A percentile compares a stretch with the other conserved stretches of the same genome.
Evolutionary conservation across 495 filamentous ascomycete genomes (phyloP).

Genomic region (Rhizodiscina lignyota): DNA sequence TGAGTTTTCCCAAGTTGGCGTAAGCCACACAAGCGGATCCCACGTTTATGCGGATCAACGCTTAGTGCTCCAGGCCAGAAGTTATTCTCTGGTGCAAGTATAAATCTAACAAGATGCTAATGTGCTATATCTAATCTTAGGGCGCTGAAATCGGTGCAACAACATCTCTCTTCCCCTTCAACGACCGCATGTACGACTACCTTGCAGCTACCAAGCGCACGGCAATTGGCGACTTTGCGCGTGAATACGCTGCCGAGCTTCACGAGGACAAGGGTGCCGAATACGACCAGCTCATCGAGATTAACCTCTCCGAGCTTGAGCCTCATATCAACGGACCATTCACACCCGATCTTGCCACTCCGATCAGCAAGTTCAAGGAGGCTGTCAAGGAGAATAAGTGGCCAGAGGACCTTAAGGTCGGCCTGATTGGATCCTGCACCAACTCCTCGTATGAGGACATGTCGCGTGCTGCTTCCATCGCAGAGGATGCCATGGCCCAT

Average conservation of each 20-base stretch:
- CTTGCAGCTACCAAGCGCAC: conserved; percentile 80
- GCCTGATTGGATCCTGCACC: conserved; percentile 94
- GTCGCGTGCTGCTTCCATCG: conserved; percentile 88
- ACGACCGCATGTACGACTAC: conserved; percentile 95
- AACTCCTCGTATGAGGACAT: conserved; percentile 99
- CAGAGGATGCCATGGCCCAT: conserved; percentile 82
- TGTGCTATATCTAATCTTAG: conserved; percentile 1
- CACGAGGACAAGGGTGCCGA: conserved; percentile 82
- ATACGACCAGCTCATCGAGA: conserved; percentile 92
- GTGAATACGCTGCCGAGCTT: conserved; percentile 71
- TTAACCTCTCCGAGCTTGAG: conserved; percentile 89
- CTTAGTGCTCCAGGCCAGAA: too few species aligned
- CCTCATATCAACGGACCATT: conserved; percentile 98
- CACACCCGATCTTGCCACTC: conserved; percentile 97
- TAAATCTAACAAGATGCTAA: too few species aligned
- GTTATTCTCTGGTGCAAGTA: too few species aligned
- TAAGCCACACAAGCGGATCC: too few species aligned
- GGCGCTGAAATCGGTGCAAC: conserved; percentile 88
- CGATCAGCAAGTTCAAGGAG: conserved; percentile 92
- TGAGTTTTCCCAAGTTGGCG: too few species aligned
- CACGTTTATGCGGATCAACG: too few species aligned
- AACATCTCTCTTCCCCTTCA: conserved; percentile 97
- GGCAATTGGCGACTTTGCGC: conserved; percentile 79
- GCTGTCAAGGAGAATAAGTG: conserved; percentile 88
- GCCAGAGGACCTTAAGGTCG: conserved; percentile 95